A percentile compares a stretch with the other conserved stretches of the same genome.
phyloP scores from a whole-genome alignment of 2,329 filamentous ascomycete genomes.

The Colletotrichum somersetense region DNA sequence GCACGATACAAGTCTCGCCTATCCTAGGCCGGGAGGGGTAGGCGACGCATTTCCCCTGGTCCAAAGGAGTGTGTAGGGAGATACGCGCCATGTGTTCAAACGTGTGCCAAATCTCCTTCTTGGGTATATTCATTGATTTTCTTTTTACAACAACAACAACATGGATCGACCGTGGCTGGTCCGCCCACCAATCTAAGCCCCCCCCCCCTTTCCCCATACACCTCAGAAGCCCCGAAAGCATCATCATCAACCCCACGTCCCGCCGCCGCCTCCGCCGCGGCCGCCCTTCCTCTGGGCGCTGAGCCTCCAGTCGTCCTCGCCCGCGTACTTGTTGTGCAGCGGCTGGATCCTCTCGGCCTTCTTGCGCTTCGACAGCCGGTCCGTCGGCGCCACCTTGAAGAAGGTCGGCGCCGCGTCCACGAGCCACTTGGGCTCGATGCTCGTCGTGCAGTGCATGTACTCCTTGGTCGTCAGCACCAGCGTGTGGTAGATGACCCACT shows the following conservation, averaged over 20 bases:
- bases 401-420: slow-evolving; percentile 98
- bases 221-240: too few relatives aligned
- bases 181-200: neutral
- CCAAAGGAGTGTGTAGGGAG: neutral
- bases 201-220: too few relatives aligned
- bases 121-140: slow-evolving; percentile 22
- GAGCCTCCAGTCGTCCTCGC: slow-evolving; percentile 94
- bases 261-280: slow-evolving; percentile 84
- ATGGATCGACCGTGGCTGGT: neutral
- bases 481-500: slow-evolving; percentile 95
- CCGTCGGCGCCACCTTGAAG: slow-evolving; percentile 95
- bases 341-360: slow-evolving; percentile 95
- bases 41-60: too few relatives aligned
- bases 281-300: slow-evolving; percentile 89
- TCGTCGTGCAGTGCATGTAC: slow-evolving; percentile 96
- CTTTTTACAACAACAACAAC: neutral
- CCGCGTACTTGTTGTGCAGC: slow-evolving; percentile 90
- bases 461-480: slow-evolving; percentile 95
- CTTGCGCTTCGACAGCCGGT: slow-evolving; percentile 89
- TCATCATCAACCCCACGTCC: slow-evolving; percentile 82
- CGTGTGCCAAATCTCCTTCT: slow-evolving; percentile 1
- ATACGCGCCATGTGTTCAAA: neutral
- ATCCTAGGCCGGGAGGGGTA: too few relatives aligned
- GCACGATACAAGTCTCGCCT: too few relatives aligned
- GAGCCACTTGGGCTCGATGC: slow-evolving; percentile 93